These are phyloP conservation scores for Scheffersomyces cryptocercus DNA, from an alignment of 1,139 yeast species.

Conservation along the genomic window DNA sequence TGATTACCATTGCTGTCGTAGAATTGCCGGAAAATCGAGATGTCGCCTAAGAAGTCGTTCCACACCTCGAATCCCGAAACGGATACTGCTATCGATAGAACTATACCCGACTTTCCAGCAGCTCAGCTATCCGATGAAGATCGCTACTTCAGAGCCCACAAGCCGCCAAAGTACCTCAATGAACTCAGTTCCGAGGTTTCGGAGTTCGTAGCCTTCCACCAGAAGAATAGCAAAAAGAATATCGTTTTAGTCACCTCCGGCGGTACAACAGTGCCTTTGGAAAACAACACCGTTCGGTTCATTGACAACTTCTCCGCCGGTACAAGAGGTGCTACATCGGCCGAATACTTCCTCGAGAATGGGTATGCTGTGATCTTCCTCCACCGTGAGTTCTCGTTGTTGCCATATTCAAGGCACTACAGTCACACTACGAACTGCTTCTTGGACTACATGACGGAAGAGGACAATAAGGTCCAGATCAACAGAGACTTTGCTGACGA, in stretches of 20 bases:
- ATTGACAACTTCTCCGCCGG: slow-evolving; percentile 98
- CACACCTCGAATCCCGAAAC: slow-evolving; percentile 74
- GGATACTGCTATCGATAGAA: slow-evolving; percentile 74
- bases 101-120: slow-evolving; percentile 74
- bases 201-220: slow-evolving; percentile 57
- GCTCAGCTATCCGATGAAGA: slow-evolving; percentile 77
- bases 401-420: slow-evolving; percentile 89
- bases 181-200: slow-evolving; percentile 58
- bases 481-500: slow-evolving; percentile 60
- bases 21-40: neutral
- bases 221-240: slow-evolving; percentile 40
- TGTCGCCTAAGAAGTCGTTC: slow-evolving; percentile 17
- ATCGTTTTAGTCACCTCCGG: slow-evolving; percentile 90
- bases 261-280: slow-evolving; percentile 98
- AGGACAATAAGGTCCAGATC: slow-evolving; percentile 55
- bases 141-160: slow-evolving; percentile 67
- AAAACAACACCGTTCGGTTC: slow-evolving; percentile 92
- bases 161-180: slow-evolving; percentile 71
- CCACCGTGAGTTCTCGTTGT: slow-evolving; percentile 86
- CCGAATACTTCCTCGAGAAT: slow-evolving; percentile 81
- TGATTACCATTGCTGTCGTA: slow-evolving; percentile 9
- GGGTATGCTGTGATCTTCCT: slow-evolving; percentile 92
- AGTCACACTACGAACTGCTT: slow-evolving; percentile 84
- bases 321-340: slow-evolving; percentile 94
- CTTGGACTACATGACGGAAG: slow-evolving; percentile 74